Conservation (phyloP, 139 green algal genomes). For the Penium margaritaceum region DNA sequence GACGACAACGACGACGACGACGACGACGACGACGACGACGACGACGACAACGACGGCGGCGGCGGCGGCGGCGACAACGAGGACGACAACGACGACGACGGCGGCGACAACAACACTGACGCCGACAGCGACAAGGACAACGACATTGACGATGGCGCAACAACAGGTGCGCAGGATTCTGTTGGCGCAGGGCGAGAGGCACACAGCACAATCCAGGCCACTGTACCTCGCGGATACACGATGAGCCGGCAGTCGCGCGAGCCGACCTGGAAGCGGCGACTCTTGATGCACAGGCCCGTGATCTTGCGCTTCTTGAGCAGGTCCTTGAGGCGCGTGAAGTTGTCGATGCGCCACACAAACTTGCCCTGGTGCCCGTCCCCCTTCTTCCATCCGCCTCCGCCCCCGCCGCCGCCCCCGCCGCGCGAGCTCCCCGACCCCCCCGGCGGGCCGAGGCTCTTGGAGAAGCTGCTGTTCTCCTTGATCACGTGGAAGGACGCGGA, state of each 20-base stretch:
- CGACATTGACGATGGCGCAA: no score
- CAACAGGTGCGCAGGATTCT: no score
- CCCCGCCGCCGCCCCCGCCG: slow-evolving; percentile 8
- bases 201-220: background rate
- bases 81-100: no score
- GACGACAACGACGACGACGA: no score
- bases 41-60: no score
- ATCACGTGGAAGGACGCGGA: slow-evolving; percentile 59
- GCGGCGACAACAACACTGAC: no score
- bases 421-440: background rate
- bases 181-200: background rate
- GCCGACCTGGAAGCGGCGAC: slow-evolving; percentile 58
- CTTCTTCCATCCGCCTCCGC: slow-evolving; percentile 26
- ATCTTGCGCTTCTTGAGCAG: slow-evolving; percentile 75
- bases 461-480: slow-evolving; percentile 57
- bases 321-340: slow-evolving; percentile 70
- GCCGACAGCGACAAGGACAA: no score
- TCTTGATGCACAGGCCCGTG: slow-evolving; percentile 70
- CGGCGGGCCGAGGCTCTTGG: slow-evolving; percentile 19
- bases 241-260: slow-evolving; percentile 62
- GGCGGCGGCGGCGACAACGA: no score
- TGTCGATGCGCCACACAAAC: slow-evolving; percentile 66
- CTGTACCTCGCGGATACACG: slow-evolving; percentile 60
- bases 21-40: no score
- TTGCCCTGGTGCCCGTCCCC: slow-evolving; percentile 52